phyloP scores from a whole-genome alignment of 257 asterid genomes.

The Solanum piurae region DNA sequence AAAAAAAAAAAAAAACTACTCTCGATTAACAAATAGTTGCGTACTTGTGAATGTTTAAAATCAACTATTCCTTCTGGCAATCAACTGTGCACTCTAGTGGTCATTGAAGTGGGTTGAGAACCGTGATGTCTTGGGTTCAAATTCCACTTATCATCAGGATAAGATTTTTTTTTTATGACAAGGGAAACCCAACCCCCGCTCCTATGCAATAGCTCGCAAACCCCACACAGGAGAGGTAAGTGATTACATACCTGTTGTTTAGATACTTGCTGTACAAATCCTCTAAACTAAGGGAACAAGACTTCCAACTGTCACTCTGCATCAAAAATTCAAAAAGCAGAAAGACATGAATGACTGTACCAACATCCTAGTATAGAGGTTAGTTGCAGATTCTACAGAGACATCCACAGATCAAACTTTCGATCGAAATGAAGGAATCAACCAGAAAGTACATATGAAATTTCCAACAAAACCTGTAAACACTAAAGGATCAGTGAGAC shows the following conservation, averaged over 20 bases:
- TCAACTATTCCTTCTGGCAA: neutral
- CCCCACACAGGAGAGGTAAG: no score
- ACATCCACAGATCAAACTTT: neutral
- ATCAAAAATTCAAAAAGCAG: neutral
- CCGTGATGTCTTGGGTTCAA: neutral
- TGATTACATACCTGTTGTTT: conserved; percentile 35
- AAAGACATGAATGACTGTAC: neutral
- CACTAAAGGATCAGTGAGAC: neutral
- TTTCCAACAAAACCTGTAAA: neutral
- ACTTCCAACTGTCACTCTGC: conserved; percentile 64
- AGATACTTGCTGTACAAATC: conserved; percentile 43
- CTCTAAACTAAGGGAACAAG: conserved; percentile 45
- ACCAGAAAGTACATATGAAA: neutral
- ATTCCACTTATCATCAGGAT: neutral
- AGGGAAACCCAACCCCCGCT: no score
- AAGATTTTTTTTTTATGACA: neutral
- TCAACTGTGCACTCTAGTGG: neutral
- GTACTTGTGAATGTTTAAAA: neutral
- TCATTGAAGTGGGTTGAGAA: neutral
- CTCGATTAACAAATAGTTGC: neutral
- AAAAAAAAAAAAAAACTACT: neutral
- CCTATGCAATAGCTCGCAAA: no score
- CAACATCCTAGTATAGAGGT: neutral
- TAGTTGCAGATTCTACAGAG: neutral
- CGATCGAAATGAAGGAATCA: neutral